Base-by-base conservation (phyloP, 2,329 filamentous ascomycete species). In the Ceratocystis cacaofunesta region DNA sequence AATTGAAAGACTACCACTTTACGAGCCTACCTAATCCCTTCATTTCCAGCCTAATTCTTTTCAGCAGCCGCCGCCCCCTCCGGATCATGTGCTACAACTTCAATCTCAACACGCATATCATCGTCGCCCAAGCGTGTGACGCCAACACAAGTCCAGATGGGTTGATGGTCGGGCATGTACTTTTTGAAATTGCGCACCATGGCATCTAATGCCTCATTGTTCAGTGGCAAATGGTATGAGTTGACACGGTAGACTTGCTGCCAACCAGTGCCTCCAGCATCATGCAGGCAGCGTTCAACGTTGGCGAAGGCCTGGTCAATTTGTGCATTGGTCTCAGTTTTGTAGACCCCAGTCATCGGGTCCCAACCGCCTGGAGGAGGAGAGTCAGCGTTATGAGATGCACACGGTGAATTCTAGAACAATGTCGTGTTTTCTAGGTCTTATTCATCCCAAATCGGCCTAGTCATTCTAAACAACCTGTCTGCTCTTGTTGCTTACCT, bases 61-160 rank as follows among this genome's bases (percentile, higher is more conserved):
- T 28, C 17, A 28, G 19, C 19, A 28, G 7, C n/a, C 6, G 17
- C 48, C 48, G 75, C 75, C 1, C 74, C 75, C 22, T 78, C 75
- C 0, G 69, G 70, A 67, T 76, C 76, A 72, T 79, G 72, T 0
- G 80, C 80, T 7, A 74, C 73, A 8, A 82, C 81, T 71, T 85
- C 82, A 71, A 85, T 80, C 73, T 85, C 82, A 2, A 85, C 76
- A 25, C 74, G 71, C 82, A 85, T 85, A 41, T 75, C 76, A 32
- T 77, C 75, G 65, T 75, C 71, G 0, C 74, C 81, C 5, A 85
- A 70, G 43, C 73, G 69, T 1, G 73, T 69, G 0, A 85, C 82
- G 0, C 79, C 81, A 15, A 85, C 72, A 66, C 73, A 75, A 0
- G 82, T 85, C 79, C 79, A 82, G 0, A 82, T 73, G 0, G 82